Conservation (phyloP, 305 asterid genomes). For the Fraxinus baroniana region DNA sequence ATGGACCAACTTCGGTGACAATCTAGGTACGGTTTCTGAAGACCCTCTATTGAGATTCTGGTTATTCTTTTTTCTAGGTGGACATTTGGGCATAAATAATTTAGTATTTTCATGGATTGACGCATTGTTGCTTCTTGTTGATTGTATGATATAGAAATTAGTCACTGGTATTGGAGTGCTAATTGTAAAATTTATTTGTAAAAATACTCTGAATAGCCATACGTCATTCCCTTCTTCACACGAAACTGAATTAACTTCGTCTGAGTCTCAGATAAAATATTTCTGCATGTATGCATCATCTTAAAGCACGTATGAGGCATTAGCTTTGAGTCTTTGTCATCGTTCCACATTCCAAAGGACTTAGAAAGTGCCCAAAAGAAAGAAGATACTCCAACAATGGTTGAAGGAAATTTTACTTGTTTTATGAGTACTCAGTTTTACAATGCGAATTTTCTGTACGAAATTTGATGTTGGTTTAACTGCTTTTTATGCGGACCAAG, state of each 20-base stretch:
- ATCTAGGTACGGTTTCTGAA: constrained; percentile 47
- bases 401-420: not conserved
- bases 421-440: not conserved
- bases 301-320: not conserved
- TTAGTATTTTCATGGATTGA: not conserved
- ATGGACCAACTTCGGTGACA: constrained; percentile 84
- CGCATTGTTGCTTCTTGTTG: not conserved
- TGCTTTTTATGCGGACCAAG: not conserved
- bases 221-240: not conserved
- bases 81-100: not conserved
- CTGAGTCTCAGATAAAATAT: not conserved
- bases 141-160: not conserved
- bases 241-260: not conserved
- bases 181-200: not conserved
- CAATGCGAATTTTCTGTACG: constrained; percentile 1
- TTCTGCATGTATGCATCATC: not conserved
- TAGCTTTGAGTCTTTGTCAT: not conserved
- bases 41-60: not conserved
- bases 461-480: constrained; percentile 3
- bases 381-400: not conserved
- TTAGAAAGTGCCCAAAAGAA: not conserved
- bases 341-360: not conserved
- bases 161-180: not conserved
- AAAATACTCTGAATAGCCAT: not conserved
- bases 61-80: not conserved